Conservation (phyloP, 768 basidiomycete genomes). For the Lactarius evosmus region DNA sequence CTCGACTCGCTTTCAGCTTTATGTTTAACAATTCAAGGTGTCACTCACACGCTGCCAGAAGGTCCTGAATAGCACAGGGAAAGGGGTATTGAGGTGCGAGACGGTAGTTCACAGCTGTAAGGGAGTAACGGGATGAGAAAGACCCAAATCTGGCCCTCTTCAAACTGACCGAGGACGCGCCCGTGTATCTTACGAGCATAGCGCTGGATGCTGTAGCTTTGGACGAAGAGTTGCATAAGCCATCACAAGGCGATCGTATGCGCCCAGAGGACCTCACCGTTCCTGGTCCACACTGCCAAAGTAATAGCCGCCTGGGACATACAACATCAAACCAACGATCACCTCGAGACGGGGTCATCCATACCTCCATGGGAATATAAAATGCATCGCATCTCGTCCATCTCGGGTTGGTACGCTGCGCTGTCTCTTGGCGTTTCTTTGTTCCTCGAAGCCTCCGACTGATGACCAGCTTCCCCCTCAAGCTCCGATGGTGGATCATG, state of each 20-base stretch:
- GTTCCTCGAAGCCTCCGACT: constrained; percentile 28
- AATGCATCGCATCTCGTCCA: constrained; percentile 84
- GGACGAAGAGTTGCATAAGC: background rate
- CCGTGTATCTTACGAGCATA: constrained; percentile 92
- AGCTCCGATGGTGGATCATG: constrained; percentile 2
- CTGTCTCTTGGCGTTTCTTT: constrained; percentile 33
- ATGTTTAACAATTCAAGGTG: background rate
- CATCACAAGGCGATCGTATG: background rate
- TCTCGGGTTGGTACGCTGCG: constrained; percentile 55
- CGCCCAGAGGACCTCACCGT: constrained; percentile 39
- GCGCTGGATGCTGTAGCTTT: constrained; percentile 71
- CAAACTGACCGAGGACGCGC: constrained; percentile 66
- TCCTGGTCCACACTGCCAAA: constrained; percentile 80
- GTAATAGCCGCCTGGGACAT: constrained; percentile 66
- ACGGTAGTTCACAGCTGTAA: constrained; percentile 70
- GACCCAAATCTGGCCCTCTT: constrained; percentile 4
- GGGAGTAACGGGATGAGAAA: background rate
- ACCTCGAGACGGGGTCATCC: constrained; percentile 23
- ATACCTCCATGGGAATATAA: constrained; percentile 76
- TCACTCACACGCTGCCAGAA: constrained; percentile 75
- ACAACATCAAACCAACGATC: constrained; percentile 23
- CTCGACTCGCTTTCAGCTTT: constrained; percentile 39
- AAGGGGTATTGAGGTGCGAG: constrained; percentile 98
- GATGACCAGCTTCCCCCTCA: constrained; percentile 19
- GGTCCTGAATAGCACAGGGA: constrained; percentile 88